Evolutionary conservation across 2,329 filamentous ascomycete species (phyloP).

Genomic region (Ceratocystiopsis minuta): DNA sequence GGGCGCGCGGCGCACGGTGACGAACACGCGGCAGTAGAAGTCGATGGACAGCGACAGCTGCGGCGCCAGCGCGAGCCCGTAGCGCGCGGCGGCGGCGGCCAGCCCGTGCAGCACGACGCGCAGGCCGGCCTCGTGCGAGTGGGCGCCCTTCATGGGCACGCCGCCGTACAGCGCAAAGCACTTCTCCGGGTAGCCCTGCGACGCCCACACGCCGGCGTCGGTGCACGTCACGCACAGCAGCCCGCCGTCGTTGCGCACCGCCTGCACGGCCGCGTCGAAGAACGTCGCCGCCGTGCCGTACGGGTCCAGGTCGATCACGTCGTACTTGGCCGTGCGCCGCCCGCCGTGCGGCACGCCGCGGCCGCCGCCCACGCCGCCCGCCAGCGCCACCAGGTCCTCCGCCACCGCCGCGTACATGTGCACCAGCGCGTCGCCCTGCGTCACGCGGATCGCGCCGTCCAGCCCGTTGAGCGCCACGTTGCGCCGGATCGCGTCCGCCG

Average conservation of each 20-base stretch:
- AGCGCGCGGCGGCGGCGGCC: slow-evolving; percentile 61
- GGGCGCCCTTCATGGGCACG: slow-evolving; percentile 62
- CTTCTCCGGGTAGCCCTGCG: slow-evolving; percentile 87
- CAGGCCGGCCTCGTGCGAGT: slow-evolving; percentile 78
- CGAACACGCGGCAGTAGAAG: slow-evolving; percentile 82
- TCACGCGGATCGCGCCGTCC: slow-evolving; percentile 49
- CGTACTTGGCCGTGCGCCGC: slow-evolving; percentile 39
- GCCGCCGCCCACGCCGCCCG: slow-evolving; percentile 1
- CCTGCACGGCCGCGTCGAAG: slow-evolving; percentile 76
- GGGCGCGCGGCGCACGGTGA: slow-evolving; percentile 62
- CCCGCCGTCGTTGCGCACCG: slow-evolving; percentile 67
- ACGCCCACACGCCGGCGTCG: slow-evolving; percentile 88
- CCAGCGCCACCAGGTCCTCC: slow-evolving; percentile 25
- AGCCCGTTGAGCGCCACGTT: slow-evolving; percentile 76
- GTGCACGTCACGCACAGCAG: slow-evolving; percentile 92
- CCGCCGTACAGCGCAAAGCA: slow-evolving; percentile 88
- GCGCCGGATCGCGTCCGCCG: slow-evolving; percentile 61
- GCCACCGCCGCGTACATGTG: slow-evolving; percentile 73
- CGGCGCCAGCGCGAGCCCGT: slow-evolving; percentile 79
- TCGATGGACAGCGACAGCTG: slow-evolving; percentile 87
- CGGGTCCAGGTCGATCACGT: slow-evolving; percentile 91
- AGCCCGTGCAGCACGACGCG: slow-evolving; percentile 73
- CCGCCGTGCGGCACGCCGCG: slow-evolving; percentile 14
- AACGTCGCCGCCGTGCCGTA: slow-evolving; percentile 91
- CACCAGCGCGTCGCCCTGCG: slow-evolving; percentile 65